These are phyloP conservation scores for Anisodus tanguticus DNA, from an alignment of 257 asterid species.

Conservation along the genomic window DNA sequence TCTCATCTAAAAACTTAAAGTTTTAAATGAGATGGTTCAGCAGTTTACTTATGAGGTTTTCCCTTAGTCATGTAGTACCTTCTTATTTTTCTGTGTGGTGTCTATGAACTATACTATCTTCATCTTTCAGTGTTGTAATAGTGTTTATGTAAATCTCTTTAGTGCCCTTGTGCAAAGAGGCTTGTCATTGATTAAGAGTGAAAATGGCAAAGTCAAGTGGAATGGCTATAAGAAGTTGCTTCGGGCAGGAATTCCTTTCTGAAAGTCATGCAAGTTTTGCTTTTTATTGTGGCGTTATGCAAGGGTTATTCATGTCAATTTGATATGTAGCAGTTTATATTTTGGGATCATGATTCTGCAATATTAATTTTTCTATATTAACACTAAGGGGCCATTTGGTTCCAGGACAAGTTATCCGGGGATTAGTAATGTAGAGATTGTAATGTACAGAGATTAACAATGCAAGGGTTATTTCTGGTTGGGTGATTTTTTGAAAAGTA, in stretches of 20 bases:
- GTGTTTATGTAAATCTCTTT: background rate
- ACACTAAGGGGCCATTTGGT: background rate
- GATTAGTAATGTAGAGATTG: background rate
- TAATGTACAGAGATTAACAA: background rate
- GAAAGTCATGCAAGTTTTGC: background rate
- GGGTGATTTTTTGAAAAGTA: background rate
- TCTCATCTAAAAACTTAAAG: too few relatives aligned
- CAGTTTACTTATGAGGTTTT: constrained; percentile 8
- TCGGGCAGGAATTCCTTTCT: background rate
- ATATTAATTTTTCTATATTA: background rate
- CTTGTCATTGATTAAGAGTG: background rate
- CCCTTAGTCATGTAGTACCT: background rate
- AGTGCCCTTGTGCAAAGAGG: constrained; percentile 12
- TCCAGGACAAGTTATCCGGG: background rate
- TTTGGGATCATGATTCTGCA: background rate
- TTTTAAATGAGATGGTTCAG: background rate
- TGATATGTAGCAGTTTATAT: background rate
- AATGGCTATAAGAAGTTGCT: constrained; percentile 2
- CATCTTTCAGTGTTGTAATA: background rate
- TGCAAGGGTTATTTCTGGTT: background rate
- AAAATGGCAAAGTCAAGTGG: background rate
- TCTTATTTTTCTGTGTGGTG: background rate
- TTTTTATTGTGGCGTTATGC: background rate
- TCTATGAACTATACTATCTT: background rate
- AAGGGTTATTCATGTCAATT: constrained; percentile 2